Evolutionary conservation across 371 early-diverging fungal species (phyloP), one percentile per base, ranked within the genome.

Genomic region (Mortierella sp.): DNA sequence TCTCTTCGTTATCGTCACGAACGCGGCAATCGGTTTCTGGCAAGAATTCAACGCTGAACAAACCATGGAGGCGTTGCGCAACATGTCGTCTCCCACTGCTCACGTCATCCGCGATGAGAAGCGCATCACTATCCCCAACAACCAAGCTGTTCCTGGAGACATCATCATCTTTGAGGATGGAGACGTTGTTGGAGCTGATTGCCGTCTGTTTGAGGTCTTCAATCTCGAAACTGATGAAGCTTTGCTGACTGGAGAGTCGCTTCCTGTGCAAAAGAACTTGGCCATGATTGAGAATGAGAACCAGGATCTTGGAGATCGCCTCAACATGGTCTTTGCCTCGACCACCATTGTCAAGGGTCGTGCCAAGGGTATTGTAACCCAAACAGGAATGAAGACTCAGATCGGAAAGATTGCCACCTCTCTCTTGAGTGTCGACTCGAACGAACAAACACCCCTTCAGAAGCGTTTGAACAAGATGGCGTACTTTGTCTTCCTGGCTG

Each of bases 1-100:
- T 21, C 70, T 88, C 21, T 85, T 88, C 40, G 93, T 95, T 54
- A 91, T 95, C 58, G 80, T 91, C 39, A 60, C 93, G 41, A 96
- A 95, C 74, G 89, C 93, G 22, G 72, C 86, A 13, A 91, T 96
- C 55, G 96, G 96, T 9, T 94, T 95, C 63, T 79, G 88, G 51
- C 96, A 96, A 81, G 97, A 96, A 78, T 92, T 82, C 72, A 90
- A 92, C 57, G 95, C 97, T 16, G 95, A 95, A 81, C 89, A 92
- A 59, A 94, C 96, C 10, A 86, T 96, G 89, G 95, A 95, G 57
- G 93, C 96, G 28, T 85, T 96, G 31, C 83, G 93, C 55, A 88
- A 92, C 47, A 87, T 95, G 82, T 85, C 91, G 17, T 95, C 95
- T 10, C 95, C 95, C 19, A 89, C 92, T 27, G 86, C 83, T 44